These are phyloP conservation scores for Paramecium bursaria DNA, from an alignment of 73 alveolate genomes.

Conservation along the genomic window DNA sequence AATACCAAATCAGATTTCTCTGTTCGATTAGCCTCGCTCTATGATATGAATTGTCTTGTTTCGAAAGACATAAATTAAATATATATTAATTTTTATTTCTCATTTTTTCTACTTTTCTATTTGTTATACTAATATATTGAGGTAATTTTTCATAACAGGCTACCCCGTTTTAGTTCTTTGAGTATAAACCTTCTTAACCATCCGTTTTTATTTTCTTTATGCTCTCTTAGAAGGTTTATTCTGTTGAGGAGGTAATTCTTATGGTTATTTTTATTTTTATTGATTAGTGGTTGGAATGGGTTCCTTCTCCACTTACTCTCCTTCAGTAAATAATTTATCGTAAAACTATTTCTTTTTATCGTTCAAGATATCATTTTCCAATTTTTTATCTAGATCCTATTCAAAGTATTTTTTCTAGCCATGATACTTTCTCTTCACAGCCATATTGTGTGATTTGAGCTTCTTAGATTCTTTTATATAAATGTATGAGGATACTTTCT, in stretches of 20 bases:
- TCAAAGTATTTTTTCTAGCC: neutral
- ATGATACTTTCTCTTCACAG: constrained; percentile 6
- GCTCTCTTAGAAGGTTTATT: neutral
- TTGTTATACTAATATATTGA: constrained; percentile 27
- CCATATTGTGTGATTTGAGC: no score
- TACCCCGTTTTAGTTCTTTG: constrained; percentile 55
- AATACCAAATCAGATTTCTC: constrained; percentile 2
- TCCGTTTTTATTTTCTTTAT: neutral
- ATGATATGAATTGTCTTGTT: constrained; percentile 37
- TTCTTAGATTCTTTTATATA: no score
- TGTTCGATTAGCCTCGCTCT: constrained; percentile 40
- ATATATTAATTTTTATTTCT: neutral
- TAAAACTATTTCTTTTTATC: constrained; percentile 28
- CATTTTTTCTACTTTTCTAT: constrained; percentile 19
- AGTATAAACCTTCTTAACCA: constrained; percentile 31
- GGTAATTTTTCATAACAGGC: constrained; percentile 44
- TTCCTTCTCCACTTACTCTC: neutral
- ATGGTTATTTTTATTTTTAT: neutral
- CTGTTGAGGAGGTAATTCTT: neutral
- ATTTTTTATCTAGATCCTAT: neutral
- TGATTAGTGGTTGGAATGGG: neutral
- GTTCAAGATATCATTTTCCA: neutral
- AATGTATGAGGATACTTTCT: no score
- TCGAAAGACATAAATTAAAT: constrained; percentile 16
- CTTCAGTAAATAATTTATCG: constrained; percentile 11